These are phyloP conservation scores for Kurtzmaniella fragi DNA, from an alignment of 805 yeast species.

Conservation along the genomic window DNA sequence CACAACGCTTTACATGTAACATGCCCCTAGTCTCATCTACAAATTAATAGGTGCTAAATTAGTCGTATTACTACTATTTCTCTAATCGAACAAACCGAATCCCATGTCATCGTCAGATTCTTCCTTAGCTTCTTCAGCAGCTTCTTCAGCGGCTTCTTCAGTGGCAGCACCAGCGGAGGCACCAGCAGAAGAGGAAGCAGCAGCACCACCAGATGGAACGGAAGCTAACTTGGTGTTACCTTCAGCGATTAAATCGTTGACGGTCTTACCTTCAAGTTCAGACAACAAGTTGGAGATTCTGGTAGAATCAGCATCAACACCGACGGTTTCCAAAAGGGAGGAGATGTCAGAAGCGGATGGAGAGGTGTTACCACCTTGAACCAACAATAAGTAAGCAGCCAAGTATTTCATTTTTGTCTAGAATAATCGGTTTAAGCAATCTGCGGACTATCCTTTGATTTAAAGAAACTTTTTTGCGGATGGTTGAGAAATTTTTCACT, in stretches of 20 bases:
- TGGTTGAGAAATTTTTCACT: constrained; percentile 12
- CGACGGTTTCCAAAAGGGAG: constrained; percentile 87
- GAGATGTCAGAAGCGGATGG: constrained; percentile 93
- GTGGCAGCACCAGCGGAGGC: constrained; percentile 69
- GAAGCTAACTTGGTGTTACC: constrained; percentile 96
- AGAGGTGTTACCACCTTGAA: constrained; percentile 92
- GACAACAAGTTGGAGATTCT: constrained; percentile 75
- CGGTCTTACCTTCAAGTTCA: constrained; percentile 90
- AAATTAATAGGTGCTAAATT: neutral
- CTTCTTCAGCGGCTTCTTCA: constrained; percentile 70
- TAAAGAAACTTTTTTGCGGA: constrained; percentile 17
- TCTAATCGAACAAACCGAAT: constrained; percentile 96
- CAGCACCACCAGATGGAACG: constrained; percentile 98
- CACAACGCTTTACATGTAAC: no score
- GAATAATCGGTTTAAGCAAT: constrained; percentile 78
- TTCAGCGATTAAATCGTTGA: constrained; percentile 85
- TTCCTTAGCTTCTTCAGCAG: constrained; percentile 58
- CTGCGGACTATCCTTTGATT: constrained; percentile 74
- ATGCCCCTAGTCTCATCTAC: no score
- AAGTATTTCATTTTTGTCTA: constrained; percentile 76
- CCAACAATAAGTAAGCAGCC: constrained; percentile 98
- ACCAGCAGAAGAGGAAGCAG: constrained; percentile 69
- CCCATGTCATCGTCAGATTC: constrained; percentile 80
- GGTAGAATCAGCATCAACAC: constrained; percentile 90
- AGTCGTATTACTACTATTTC: constrained; percentile 1